These are phyloP conservation scores for Rhytidiadelphus loreus DNA, from an alignment of 225 moss, liverwort and hornwort species.

Conservation along the genomic window DNA sequence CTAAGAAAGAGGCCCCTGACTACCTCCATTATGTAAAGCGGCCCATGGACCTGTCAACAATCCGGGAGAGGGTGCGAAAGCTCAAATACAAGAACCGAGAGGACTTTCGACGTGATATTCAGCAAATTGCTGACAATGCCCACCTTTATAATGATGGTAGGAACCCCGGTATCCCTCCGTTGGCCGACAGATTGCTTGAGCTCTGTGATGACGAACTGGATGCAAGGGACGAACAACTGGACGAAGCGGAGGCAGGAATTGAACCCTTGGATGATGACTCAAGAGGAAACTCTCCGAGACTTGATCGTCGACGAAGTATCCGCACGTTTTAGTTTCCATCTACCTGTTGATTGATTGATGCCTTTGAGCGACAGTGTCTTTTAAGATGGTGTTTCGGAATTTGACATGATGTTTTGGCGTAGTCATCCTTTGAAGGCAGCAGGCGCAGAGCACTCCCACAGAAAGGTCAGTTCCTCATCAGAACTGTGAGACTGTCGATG, in stretches of 20 bases:
- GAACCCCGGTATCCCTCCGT: slow-evolving; percentile 87
- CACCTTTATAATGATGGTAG: slow-evolving; percentile 82
- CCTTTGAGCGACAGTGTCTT: neutral
- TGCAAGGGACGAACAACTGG: slow-evolving; percentile 42
- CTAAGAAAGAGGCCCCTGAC: slow-evolving; percentile 98
- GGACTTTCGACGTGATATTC: slow-evolving; percentile 77
- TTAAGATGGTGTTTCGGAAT: neutral
- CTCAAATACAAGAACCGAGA: slow-evolving; percentile 68
- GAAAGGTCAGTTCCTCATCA: neutral
- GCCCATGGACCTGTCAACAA: slow-evolving; percentile 85
- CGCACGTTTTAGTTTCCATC: slow-evolving; percentile 8
- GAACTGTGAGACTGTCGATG: slow-evolving; percentile 2
- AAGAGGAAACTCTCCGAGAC: slow-evolving; percentile 20
- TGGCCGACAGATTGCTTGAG: slow-evolving; percentile 76
- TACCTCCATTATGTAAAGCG: slow-evolving; percentile 65
- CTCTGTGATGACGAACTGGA: slow-evolving; percentile 68
- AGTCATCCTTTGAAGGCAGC: neutral
- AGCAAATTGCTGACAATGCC: slow-evolving; percentile 83
- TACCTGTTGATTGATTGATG: neutral
- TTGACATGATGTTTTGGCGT: neutral
- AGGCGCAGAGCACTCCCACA: neutral
- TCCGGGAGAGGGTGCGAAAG: slow-evolving; percentile 82
- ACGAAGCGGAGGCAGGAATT: slow-evolving; percentile 78
- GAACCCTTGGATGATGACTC: slow-evolving; percentile 57
- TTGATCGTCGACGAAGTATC: slow-evolving; percentile 35